phyloP scores from a whole-genome alignment of 2,329 filamentous ascomycete genomes.

The Exophiala spinifera region DNA sequence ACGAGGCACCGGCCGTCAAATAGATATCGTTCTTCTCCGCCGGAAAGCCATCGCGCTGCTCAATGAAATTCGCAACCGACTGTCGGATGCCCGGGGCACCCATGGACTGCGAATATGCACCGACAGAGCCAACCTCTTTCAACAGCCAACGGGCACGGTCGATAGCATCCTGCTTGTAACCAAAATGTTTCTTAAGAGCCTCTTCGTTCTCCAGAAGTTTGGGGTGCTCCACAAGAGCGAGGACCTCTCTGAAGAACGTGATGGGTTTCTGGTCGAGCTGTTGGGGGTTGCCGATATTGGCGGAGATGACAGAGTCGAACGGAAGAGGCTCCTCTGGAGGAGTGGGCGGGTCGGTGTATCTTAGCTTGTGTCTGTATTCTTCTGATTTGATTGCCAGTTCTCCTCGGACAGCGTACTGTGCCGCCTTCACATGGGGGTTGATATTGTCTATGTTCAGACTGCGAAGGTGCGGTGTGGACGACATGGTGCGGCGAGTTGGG shows the following conservation, averaged over 20 bases:
- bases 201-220: conserved; percentile 76
- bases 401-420: conserved; percentile 94
- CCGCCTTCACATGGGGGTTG: conserved; percentile 81
- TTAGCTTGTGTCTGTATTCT: conserved; percentile 74
- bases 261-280: conserved; percentile 98
- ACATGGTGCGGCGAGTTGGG: conserved; percentile 43
- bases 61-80: conserved; percentile 88
- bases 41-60: conserved; percentile 85
- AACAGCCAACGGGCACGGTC: conserved; percentile 78
- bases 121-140: conserved; percentile 81
- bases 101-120: conserved; percentile 92
- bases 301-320: conserved; percentile 87
- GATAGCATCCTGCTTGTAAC: conserved; percentile 87
- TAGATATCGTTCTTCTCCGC: conserved; percentile 80
- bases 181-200: conserved; percentile 69
- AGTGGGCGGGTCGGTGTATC: conserved; percentile 39
- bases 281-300: conserved; percentile 98
- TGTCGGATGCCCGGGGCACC: conserved; percentile 83
- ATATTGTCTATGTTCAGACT: conserved; percentile 79
- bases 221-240: conserved; percentile 90
- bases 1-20: conserved; percentile 85
- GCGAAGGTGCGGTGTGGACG: conserved; percentile 43
- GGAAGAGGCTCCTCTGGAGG: conserved; percentile 61
- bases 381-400: conserved; percentile 93
- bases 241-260: conserved; percentile 97